These are phyloP conservation scores for Kazachstania sp. DNA, from an alignment of 1,139 yeast genomes.

Conservation along the genomic window DNA sequence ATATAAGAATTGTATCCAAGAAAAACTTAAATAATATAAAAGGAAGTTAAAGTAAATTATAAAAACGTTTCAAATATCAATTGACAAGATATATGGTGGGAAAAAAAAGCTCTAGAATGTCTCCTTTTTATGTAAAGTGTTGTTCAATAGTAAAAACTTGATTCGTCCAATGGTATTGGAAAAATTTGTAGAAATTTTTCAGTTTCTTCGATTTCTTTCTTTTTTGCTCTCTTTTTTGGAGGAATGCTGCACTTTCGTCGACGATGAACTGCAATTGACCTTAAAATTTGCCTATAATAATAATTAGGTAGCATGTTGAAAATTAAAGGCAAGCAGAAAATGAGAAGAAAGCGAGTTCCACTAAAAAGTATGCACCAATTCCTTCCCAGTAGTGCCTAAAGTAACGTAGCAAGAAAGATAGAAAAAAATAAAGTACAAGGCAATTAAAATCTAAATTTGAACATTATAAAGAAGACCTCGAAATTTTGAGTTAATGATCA, in stretches of 20 bases:
- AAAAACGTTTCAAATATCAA: not conserved
- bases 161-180: not conserved
- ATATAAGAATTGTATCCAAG: not conserved
- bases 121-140: not conserved
- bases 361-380: too few relatives aligned
- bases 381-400: too few relatives aligned
- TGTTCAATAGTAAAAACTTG: not conserved
- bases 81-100: not conserved
- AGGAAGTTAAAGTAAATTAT: not conserved
- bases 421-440: too few relatives aligned
- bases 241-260: too few relatives aligned
- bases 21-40: not conserved
- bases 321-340: too few relatives aligned
- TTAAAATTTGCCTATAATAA: too few relatives aligned
- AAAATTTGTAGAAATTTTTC: not conserved
- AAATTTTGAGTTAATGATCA: not conserved
- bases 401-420: too few relatives aligned
- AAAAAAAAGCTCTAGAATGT: not conserved
- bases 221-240: not conserved
- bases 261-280: too few relatives aligned
- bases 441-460: not conserved
- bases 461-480: not conserved
- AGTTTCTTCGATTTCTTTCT: not conserved
- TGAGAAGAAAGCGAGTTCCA: too few relatives aligned
- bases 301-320: too few relatives aligned